These are phyloP conservation scores for Serendipita sp. DNA, from an alignment of 768 basidiomycete genomes.

Conservation along the genomic window DNA sequence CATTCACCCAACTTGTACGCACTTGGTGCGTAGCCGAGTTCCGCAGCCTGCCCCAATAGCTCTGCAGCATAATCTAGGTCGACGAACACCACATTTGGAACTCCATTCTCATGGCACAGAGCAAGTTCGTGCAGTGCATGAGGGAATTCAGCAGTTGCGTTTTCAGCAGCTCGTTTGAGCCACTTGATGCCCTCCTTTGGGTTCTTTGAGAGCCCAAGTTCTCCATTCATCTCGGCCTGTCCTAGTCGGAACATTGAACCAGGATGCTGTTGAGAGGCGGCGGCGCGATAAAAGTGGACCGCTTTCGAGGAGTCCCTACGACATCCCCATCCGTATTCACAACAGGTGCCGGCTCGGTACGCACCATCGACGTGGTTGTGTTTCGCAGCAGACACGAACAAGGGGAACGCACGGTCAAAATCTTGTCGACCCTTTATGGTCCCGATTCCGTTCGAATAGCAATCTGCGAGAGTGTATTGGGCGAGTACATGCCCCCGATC, in stretches of 20 bases:
- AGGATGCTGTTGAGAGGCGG: conserved; percentile 77
- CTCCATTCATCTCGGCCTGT: conserved; percentile 89
- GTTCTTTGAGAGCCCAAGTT: conserved; percentile 67
- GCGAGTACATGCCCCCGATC: conserved; percentile 88
- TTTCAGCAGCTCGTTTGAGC: conserved; percentile 92
- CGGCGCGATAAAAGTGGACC: conserved; percentile 83
- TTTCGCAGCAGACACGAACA: conserved; percentile 92
- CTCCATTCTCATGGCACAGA: conserved; percentile 87
- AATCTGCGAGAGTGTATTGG: conserved; percentile 96
- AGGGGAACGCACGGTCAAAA: conserved; percentile 90
- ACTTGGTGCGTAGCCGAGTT: conserved; percentile 90
- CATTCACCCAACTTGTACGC: conserved; percentile 94
- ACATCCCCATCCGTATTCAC: conserved; percentile 98
- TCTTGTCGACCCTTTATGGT: conserved; percentile 82
- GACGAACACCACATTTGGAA: conserved; percentile 93
- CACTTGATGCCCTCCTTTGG: conserved; percentile 97
- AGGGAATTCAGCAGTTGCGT: conserved; percentile 87
- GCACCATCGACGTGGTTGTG: conserved; percentile 92
- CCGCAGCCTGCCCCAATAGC: conserved; percentile 84
- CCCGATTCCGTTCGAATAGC: conserved; percentile 96
- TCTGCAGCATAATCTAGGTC: conserved; percentile 93
- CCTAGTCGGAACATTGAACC: conserved; percentile 95
- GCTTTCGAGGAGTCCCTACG: conserved; percentile 84
- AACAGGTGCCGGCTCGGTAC: conserved; percentile 92
- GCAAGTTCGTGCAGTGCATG: conserved; percentile 93